Percentiles rank a stretch among this genome's conserved stretches.
Conservation (phyloP, 768 basidiomycete species). For the Boletus tylopilopsis region DNA sequence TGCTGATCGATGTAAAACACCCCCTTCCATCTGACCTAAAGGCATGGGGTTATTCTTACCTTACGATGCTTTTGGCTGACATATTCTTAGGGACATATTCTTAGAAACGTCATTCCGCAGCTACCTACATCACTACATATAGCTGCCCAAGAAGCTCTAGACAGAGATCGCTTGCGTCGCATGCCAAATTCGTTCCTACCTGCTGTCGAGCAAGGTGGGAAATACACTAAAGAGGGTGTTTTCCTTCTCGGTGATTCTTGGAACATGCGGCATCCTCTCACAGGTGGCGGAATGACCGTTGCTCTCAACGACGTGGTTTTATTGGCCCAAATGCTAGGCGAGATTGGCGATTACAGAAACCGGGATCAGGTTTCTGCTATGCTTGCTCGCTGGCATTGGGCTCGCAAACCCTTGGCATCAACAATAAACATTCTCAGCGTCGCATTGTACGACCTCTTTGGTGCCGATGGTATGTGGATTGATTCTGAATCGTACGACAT, state of each 20-base stretch:
- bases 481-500: background rate
- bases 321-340: conserved; percentile 56
- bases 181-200: conserved; percentile 98
- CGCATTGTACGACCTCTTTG: conserved; percentile 92
- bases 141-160: conserved; percentile 64
- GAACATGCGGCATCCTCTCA: conserved; percentile 99
- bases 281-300: conserved; percentile 98
- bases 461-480: conserved; percentile 74
- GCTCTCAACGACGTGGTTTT: conserved; percentile 83
- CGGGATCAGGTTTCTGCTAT: conserved; percentile 49
- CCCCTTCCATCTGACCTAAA: conserved; percentile 82
- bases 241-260: conserved; percentile 92
- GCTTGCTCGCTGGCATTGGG: conserved; percentile 80
- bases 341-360: conserved; percentile 40
- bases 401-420: conserved; percentile 73
- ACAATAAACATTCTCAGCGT: conserved; percentile 92
- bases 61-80: background rate
- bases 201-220: conserved; percentile 58
- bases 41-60: conserved; percentile 32
- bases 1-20: conserved; percentile 85
- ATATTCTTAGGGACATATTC: conserved; percentile 55
- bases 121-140: conserved; percentile 71
- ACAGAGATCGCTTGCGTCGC: conserved; percentile 74
- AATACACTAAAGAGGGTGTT: conserved; percentile 56
- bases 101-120: conserved; percentile 69